phyloP scores from a whole-genome alignment of 805 yeast genomes.

The Myxozyma udenii region DNA sequence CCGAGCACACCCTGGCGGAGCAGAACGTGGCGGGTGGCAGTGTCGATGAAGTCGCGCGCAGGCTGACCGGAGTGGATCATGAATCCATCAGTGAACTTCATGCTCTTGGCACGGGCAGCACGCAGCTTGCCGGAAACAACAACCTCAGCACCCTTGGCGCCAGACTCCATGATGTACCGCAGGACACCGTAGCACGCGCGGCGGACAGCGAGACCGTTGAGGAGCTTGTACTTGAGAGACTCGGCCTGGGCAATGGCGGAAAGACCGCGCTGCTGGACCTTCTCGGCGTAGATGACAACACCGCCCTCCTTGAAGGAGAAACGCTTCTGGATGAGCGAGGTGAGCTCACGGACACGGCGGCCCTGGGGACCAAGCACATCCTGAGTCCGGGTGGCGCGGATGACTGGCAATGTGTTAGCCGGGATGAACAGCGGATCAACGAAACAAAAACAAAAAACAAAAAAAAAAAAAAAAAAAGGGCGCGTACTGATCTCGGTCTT shows the following conservation, averaged over 20 bases:
- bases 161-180: conserved; percentile 99
- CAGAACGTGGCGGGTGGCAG: conserved; percentile 98
- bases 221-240: conserved; percentile 95
- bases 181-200: conserved; percentile 99
- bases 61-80: conserved; percentile 99
- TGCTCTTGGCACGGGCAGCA: conserved; percentile 99
- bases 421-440: no score
- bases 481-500: conserved; percentile 74
- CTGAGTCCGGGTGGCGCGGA: conserved; percentile 98
- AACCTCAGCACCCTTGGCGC: conserved; percentile 99
- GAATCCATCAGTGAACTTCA: conserved; percentile 99
- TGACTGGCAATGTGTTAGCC: conserved; percentile 45
- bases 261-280: conserved; percentile 98
- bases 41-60: conserved; percentile 96
- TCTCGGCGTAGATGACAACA: conserved; percentile 94
- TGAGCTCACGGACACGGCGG: conserved; percentile 98
- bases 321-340: conserved; percentile 97
- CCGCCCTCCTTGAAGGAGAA: conserved; percentile 93
- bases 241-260: conserved; percentile 99
- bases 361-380: conserved; percentile 99
- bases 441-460: neutral
- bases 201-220: conserved; percentile 98
- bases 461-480: neutral
- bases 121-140: conserved; percentile 99
- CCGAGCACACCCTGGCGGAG: conserved; percentile 99